A percentile compares a stretch with the other conserved stretches of the same genome.
phyloP scores from a whole-genome alignment of 345 rosid genomes.

The Linum trigynum region DNA sequence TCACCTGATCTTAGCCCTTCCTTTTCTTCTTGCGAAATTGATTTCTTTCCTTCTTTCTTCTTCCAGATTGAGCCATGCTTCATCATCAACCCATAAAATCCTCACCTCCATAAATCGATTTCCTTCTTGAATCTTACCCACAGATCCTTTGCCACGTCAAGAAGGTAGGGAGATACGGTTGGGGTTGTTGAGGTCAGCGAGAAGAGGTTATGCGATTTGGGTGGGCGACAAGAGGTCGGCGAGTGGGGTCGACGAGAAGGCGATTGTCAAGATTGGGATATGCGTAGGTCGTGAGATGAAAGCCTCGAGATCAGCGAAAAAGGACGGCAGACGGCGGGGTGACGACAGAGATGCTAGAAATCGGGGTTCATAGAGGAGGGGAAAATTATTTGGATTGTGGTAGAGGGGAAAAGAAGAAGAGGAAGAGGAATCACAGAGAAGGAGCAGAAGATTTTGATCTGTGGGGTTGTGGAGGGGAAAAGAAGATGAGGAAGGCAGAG shows the following conservation, averaged over 20 bases:
- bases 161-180: no score
- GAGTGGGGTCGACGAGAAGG: neutral
- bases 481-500: neutral
- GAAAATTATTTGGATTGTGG: neutral
- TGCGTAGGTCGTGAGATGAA: neutral
- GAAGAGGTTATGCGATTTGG: no score
- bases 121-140: no score
- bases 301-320: neutral
- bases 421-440: neutral
- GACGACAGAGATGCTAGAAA: neutral
- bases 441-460: neutral
- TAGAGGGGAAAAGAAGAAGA: neutral
- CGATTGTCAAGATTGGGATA: neutral
- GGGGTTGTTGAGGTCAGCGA: no score
- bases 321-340: neutral
- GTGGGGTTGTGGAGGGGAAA: neutral
- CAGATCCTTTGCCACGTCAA: no score
- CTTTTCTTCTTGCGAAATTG: no score
- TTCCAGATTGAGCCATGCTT: no score
- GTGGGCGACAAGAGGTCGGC: neutral
- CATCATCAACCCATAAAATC: no score
- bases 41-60: no score
- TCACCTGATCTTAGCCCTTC: no score
- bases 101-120: no score
- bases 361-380: neutral